Evolutionary conservation across 164 flowering plant genomes (phyloP).

Genomic region (Stephania japonica): DNA sequence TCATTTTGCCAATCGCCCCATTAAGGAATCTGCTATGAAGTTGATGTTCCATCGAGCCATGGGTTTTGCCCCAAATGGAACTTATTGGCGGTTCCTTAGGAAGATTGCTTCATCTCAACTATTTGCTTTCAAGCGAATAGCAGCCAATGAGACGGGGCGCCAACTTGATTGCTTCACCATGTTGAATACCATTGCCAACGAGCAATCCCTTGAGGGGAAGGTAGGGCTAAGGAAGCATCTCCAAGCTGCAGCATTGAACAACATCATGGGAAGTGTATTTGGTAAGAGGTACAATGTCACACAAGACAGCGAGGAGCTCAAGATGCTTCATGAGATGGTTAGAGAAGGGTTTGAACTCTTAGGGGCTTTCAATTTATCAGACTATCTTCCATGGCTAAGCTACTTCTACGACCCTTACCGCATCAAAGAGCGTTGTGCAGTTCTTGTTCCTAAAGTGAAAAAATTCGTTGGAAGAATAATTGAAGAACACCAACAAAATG

Average conservation of each 20-base stretch:
- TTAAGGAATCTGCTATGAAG: conserved; percentile 56
- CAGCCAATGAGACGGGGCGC: conserved; percentile 42
- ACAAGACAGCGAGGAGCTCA: conserved; percentile 17
- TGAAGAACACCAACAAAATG: conserved; percentile 27
- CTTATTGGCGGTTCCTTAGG: conserved; percentile 67
- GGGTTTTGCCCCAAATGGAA: conserved; percentile 71
- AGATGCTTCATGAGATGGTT: conserved; percentile 48
- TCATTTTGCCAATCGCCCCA: conserved; percentile 63
- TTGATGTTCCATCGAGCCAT: conserved; percentile 75
- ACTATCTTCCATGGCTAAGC: conserved; percentile 55
- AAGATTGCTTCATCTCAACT: conserved; percentile 59
- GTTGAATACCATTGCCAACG: conserved; percentile 29
- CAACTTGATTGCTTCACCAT: conserved; percentile 34
- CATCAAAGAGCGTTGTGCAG: conserved; percentile 33
- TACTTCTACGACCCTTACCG: conserved; percentile 43
- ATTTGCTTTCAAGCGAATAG: conserved; percentile 45
- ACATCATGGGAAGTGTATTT: conserved; percentile 61
- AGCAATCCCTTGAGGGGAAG: conserved; percentile 25
- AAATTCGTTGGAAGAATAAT: conserved; percentile 42
- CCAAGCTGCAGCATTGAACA: conserved; percentile 53
- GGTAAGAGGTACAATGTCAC: conserved; percentile 38
- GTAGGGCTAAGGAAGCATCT: conserved; percentile 42
- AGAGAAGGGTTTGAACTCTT: conserved; percentile 72
- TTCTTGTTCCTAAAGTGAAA: conserved; percentile 52
- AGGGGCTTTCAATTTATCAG: conserved; percentile 77